phyloP scores from a whole-genome alignment of 2,329 filamentous ascomycete genomes.

The Stemphylium beticola region DNA sequence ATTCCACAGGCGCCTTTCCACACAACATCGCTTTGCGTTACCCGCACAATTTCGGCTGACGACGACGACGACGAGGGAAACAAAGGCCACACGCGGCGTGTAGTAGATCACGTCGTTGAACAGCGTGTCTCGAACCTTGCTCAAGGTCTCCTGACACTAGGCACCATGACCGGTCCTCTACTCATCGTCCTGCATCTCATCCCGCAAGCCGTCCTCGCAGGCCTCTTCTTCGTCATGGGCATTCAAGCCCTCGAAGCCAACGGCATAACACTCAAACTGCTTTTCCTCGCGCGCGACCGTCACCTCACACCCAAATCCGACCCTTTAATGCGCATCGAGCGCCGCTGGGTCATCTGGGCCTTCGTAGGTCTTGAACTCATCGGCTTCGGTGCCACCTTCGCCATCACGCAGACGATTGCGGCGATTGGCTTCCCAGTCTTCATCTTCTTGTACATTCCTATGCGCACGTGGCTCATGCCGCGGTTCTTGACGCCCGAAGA shows the following conservation, averaged over 20 bases:
- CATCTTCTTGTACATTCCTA: conserved; percentile 62
- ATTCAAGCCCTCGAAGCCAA: conserved; percentile 60
- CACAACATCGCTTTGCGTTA: conserved; percentile 59
- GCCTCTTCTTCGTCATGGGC: conserved; percentile 65
- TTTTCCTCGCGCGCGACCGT: conserved; percentile 57
- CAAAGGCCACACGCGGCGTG: conserved; percentile 52
- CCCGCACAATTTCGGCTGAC: conserved; percentile 46
- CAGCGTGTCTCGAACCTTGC: conserved; percentile 63
- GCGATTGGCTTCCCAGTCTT: conserved; percentile 66
- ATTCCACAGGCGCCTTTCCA: conserved; percentile 67
- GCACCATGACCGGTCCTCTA: conserved; percentile 63
- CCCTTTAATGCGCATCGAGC: conserved; percentile 53
- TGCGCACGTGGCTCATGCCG: conserved; percentile 59
- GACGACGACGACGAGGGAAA: conserved; percentile 50
- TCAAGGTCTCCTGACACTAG: conserved; percentile 61
- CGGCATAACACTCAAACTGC: conserved; percentile 59
- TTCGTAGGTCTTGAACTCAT: conserved; percentile 61
- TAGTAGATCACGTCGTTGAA: conserved; percentile 59
- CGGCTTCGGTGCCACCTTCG: conserved; percentile 61
- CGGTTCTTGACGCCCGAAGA: conserved; percentile 58
- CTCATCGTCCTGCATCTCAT: conserved; percentile 62
- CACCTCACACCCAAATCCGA: conserved; percentile 58
- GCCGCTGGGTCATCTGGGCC: conserved; percentile 53
- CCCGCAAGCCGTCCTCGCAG: conserved; percentile 60
- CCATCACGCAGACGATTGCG: conserved; percentile 65